Evolutionary conservation across 805 yeast species (phyloP).

Genomic region (Metschnikowia gruessii): DNA sequence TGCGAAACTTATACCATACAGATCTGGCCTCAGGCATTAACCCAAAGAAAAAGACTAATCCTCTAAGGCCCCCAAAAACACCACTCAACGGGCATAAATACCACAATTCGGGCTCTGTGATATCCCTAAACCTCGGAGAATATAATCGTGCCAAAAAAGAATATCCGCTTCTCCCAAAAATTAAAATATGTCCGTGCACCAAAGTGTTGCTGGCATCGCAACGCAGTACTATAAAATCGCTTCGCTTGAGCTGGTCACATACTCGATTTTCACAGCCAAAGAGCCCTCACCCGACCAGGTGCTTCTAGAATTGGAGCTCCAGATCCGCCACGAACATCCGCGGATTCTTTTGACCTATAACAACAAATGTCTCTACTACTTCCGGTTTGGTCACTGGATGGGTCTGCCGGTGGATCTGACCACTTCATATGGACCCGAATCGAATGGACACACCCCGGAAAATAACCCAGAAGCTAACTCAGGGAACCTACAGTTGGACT

Average conservation of each 20-base stretch:
- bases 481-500: conserved; percentile 1
- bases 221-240: conserved; percentile 44
- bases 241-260: conserved; percentile 31
- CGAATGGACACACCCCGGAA: not conserved
- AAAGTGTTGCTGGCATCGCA: conserved; percentile 4
- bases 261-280: conserved; percentile 28
- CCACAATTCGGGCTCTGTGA: too few species aligned
- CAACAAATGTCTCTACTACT: conserved; percentile 38
- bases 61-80: too few species aligned
- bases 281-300: conserved; percentile 34
- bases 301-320: conserved; percentile 39
- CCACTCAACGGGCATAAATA: too few species aligned
- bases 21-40: too few species aligned
- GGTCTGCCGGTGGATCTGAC: not conserved
- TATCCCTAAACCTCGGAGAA: too few species aligned
- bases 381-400: conserved; percentile 29
- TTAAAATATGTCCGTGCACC: conserved; percentile 1
- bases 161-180: not conserved
- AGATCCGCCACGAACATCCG: conserved; percentile 36
- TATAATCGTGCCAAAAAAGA: not conserved
- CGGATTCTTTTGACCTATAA: conserved; percentile 39
- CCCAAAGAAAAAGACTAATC: too few species aligned
- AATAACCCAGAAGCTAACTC: too few species aligned
- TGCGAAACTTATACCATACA: too few species aligned
- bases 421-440: too few species aligned